Conservation (phyloP, 164 flowering plant species). For the Berberis thunbergii region DNA sequence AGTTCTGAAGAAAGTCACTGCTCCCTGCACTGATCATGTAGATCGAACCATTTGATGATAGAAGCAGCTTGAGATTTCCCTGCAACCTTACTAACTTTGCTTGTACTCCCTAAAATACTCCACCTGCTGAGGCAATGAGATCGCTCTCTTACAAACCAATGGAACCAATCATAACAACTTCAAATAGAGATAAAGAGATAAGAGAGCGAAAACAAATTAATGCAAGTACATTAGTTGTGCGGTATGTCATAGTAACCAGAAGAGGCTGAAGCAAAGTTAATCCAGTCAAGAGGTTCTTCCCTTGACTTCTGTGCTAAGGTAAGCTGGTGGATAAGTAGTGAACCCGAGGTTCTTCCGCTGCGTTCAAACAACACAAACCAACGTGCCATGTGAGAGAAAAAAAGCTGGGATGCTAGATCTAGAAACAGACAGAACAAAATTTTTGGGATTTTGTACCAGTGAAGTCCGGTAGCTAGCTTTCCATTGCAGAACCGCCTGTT, state of each 20-base stretch:
- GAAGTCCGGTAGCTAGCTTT: slow-evolving; percentile 32
- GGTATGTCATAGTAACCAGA: slow-evolving; percentile 74
- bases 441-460: slow-evolving; percentile 38
- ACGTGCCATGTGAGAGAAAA: neutral
- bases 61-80: slow-evolving; percentile 46
- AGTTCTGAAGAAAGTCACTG: slow-evolving; percentile 69
- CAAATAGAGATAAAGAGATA: slow-evolving; percentile 10
- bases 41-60: slow-evolving; percentile 50
- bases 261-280: slow-evolving; percentile 84
- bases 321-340: slow-evolving; percentile 76
- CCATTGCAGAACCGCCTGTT: slow-evolving; percentile 92
- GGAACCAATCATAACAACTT: neutral
- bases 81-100: slow-evolving; percentile 35
- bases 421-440: neutral
- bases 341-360: slow-evolving; percentile 90
- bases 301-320: slow-evolving; percentile 54
- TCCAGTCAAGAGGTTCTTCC: slow-evolving; percentile 49
- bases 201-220: neutral
- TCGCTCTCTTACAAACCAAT: slow-evolving; percentile 36
- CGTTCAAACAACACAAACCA: slow-evolving; percentile 10
- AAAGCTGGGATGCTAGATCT: neutral
- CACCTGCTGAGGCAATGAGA: slow-evolving; percentile 62
- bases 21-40: slow-evolving; percentile 78
- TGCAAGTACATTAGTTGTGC: slow-evolving; percentile 46
- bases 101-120: slow-evolving; percentile 68